Evolutionary conservation across 148 eudicot species (phyloP), one percentile per base, ranked within the genome.

Genomic region (Fagopyrum tataricum): DNA sequence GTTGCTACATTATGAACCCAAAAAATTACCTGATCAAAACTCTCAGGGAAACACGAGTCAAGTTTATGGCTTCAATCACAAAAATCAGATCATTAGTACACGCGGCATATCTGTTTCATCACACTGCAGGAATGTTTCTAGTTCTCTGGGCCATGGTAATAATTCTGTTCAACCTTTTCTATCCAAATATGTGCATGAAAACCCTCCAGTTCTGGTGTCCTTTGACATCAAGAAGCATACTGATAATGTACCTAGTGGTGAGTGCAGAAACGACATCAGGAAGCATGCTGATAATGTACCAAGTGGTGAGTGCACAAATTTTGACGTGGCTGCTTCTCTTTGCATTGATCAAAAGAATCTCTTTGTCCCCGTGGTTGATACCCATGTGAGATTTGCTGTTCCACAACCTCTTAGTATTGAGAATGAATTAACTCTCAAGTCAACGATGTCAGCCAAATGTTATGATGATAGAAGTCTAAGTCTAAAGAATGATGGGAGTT

Each of bases 1-100:
- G 69, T 15, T 78, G 70, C 59, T 72, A 6, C 47, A 55, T 46
- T 67, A 71, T 15, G 77, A 70, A 44, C 58, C 73, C 2, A 52
- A 51, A 42, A 42, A 15, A 23, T 49, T 44, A 47, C 44, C 2
- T 44, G 56, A 51, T 69, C 75, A 62, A 41, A 26, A 14, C 70
- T 53, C 66, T 39, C 6, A 37, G 18, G 43, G 44, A 8, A 15
- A 64, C 39, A 2, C 67, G 58, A 67, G 46, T 44, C 56, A 67
- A 20, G 37, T 24, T 48, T 15, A 44, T 52, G 55, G 5, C 44
- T 1, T 44, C 48, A 9, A 13, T 31, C 40, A 67, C 43, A 49
- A 14, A 14, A 31, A 1, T 39, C 72, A 20, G 47, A 71, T 43
- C 23, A 70, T 37, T 20, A 15, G 44, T 73, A 7, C 61, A 31